Evolutionary conservation across 768 basidiomycete genomes (phyloP).

Genomic region (Rhodosporidiobolus sp.): DNA sequence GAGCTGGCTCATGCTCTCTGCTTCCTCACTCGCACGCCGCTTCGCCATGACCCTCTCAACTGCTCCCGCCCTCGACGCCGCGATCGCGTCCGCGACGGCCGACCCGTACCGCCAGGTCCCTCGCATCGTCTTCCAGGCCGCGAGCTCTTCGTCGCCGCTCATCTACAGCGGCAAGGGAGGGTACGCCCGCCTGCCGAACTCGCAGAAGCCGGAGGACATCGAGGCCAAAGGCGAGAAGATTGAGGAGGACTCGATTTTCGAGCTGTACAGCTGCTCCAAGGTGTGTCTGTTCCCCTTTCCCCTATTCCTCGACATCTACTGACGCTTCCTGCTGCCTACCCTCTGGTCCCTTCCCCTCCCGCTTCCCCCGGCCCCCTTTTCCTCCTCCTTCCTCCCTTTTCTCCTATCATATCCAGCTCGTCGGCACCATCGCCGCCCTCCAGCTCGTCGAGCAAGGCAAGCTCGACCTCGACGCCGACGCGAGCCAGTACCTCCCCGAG

Average conservation of each 20-base stretch:
- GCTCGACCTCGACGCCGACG: constrained; percentile 42
- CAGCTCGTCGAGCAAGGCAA: constrained; percentile 46
- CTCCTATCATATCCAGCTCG: constrained; percentile 32
- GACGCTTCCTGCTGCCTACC: too few species aligned
- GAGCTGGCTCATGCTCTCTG: too few species aligned
- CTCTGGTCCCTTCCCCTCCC: too few species aligned
- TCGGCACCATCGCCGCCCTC: constrained; percentile 44
- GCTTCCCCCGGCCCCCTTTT: too few species aligned
- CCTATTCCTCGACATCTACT: too few species aligned
- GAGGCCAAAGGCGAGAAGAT: neutral
- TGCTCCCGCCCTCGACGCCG: neutral
- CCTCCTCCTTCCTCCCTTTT: constrained; percentile 33
- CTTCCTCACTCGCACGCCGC: too few species aligned
- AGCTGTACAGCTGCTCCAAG: constrained; percentile 3
- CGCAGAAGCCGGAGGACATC: neutral
- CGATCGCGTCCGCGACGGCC: neutral
- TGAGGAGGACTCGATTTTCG: neutral
- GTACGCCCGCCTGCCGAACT: neutral
- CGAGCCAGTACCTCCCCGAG: constrained; percentile 42
- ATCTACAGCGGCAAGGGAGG: neutral
- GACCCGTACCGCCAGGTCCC: neutral
- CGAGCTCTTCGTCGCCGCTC: neutral
- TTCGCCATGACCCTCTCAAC: neutral
- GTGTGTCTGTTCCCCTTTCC: too few species aligned
- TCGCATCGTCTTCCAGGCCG: neutral